Base-by-base conservation (phyloP, 2,329 filamentous ascomycete species). In the Fusarium nodosum region DNA sequence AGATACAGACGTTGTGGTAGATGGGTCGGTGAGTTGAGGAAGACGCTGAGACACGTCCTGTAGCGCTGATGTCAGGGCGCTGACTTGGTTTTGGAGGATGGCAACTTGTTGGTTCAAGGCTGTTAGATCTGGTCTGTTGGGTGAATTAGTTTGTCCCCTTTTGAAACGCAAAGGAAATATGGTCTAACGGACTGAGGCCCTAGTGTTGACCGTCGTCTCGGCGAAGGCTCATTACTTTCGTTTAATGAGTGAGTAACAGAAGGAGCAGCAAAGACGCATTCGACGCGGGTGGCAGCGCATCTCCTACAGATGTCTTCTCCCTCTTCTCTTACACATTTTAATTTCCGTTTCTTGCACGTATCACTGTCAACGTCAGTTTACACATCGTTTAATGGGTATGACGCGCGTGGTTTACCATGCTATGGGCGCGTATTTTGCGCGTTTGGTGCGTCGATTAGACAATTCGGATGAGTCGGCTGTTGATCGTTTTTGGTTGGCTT, bases 391-490 rank as follows among this genome's bases (percentile, higher is more conserved):
- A n/a, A 15, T 7, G 7, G 8, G 18, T 5, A 9, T 12, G 5
- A 24, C 0, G 12, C 33, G 33, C 45, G 26, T 60, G 53, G 33
- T 44, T 20, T 60, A 62, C 59, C 59, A 62, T 22, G 59, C 59
- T 34, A 62, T 20, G 13, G 59, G 38, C 39, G 59, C 56, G 59
- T 62, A 62, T 22, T 62, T 62, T 13, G 56, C 59, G 56, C 59
- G 59, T 46, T 62, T 62, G 5, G 13, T 60, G 12, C 59, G 45
- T 4, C 39, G 59, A 6, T 10, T 24, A 2, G 56, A 50, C 9
- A 22, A 45, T 3, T 46, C 28, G 3, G 26, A 20, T 12, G 56
- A 39, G 12, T 53, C 59, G 7, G 33, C 39, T 5, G 30, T 52
- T 18, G 45, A 60, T 2, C 59, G 41, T n/a, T 60, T 62, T 3